Evolutionary conservation across 176 grass and related monocot species (phyloP).

Genomic region (Elaeis guineensis): DNA sequence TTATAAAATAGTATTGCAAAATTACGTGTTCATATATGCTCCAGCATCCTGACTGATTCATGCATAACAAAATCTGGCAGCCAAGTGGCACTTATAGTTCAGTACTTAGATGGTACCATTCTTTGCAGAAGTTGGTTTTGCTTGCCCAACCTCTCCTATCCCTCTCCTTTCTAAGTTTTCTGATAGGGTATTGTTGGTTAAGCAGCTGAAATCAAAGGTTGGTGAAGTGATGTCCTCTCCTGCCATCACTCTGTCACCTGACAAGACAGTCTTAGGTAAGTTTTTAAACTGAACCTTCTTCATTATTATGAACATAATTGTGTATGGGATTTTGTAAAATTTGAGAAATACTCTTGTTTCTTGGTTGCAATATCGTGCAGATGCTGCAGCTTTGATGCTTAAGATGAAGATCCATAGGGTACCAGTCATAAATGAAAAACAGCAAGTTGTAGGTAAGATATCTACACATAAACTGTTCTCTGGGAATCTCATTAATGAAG

Average conservation of each 20-base stretch:
- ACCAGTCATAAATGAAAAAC: constrained; percentile 55
- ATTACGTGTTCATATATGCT: too few relatives aligned
- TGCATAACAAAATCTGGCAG: too few relatives aligned
- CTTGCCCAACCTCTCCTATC: not conserved
- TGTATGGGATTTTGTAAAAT: too few relatives aligned
- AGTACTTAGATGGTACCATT: too few relatives aligned
- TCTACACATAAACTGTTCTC: too few relatives aligned
- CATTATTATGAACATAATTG: not conserved
- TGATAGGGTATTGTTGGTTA: constrained; percentile 12
- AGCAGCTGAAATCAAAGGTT: constrained; percentile 56
- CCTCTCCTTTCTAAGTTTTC: not conserved
- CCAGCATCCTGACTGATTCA: too few relatives aligned
- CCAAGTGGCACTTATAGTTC: too few relatives aligned
- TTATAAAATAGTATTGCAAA: too few relatives aligned
- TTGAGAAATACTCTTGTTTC: too few relatives aligned
- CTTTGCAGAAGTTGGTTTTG: too few relatives aligned
- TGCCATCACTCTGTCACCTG: constrained; percentile 53
- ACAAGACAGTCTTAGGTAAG: constrained; percentile 71
- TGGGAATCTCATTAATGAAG: too few relatives aligned
- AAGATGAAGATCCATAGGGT: constrained; percentile 81
- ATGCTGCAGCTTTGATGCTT: constrained; percentile 76
- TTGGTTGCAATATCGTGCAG: constrained; percentile 25
- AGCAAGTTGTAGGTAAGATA: constrained; percentile 46
- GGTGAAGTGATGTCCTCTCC: constrained; percentile 71
- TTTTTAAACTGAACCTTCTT: not conserved